Percentiles rank a stretch among this genome's conserved stretches.
Conservation (phyloP, 371 early-diverging fungal species). For the Choanephora cucurbitarum region DNA sequence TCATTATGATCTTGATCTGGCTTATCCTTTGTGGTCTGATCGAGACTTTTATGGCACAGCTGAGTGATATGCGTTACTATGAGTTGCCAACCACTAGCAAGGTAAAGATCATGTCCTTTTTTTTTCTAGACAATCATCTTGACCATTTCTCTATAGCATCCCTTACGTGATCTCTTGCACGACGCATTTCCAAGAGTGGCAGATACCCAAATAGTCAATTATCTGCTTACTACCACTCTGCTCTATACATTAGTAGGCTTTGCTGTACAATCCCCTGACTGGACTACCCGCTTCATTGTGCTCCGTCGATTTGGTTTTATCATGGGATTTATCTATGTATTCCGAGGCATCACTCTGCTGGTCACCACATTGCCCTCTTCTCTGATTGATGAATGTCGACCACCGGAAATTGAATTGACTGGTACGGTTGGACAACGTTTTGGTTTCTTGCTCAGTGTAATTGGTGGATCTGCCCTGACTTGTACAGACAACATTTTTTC, state of each 20-base stretch:
- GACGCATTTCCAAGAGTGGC: slow-evolving; percentile 39
- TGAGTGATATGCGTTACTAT: slow-evolving; percentile 38
- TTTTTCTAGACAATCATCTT: not conserved
- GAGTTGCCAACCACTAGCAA: slow-evolving; percentile 14
- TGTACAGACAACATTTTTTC: slow-evolving; percentile 81
- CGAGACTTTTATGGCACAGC: slow-evolving; percentile 44
- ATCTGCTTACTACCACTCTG: slow-evolving; percentile 44
- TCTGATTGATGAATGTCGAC: slow-evolving; percentile 45
- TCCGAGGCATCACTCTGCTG: slow-evolving; percentile 62
- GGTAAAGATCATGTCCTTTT: slow-evolving; percentile 13
- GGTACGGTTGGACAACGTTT: slow-evolving; percentile 32
- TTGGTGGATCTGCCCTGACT: slow-evolving; percentile 41
- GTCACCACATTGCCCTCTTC: slow-evolving; percentile 75
- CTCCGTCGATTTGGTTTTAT: slow-evolving; percentile 64
- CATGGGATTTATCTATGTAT: slow-evolving; percentile 57
- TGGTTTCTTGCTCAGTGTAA: slow-evolving; percentile 26
- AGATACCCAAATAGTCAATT: slow-evolving; percentile 46
- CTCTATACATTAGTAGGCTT: slow-evolving; percentile 49
- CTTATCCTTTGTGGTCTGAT: slow-evolving; percentile 35
- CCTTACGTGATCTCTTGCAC: slow-evolving; percentile 36
- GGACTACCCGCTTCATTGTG: slow-evolving; percentile 55
- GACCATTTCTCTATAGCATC: slow-evolving; percentile 17
- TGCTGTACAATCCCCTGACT: slow-evolving; percentile 49
- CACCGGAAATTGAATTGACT: slow-evolving; percentile 31
- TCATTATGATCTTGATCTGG: slow-evolving; percentile 22